phyloP scores from a whole-genome alignment of 176 grass and related monocot genomes.

The Areca catechu region DNA sequence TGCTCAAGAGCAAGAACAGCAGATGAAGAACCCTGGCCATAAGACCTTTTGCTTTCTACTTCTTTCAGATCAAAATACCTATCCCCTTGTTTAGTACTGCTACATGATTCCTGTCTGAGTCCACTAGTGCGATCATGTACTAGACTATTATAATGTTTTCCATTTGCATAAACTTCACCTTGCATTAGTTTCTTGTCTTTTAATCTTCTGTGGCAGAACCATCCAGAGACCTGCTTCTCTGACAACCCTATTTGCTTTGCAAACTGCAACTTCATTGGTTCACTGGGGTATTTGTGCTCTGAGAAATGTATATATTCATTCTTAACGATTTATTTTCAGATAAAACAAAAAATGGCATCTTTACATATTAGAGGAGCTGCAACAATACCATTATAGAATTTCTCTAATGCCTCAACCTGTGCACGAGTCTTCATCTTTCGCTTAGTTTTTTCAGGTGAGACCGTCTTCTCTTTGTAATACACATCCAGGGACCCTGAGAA shows the following conservation, averaged over 20 bases:
- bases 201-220: conserved; percentile 14
- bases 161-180: background rate
- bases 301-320: conserved; percentile 2
- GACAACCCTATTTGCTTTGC: conserved; percentile 18
- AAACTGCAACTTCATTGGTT: conserved; percentile 8
- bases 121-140: conserved; percentile 1
- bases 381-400: conserved; percentile 10
- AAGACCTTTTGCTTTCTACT: conserved; percentile 12
- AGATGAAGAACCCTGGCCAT: conserved; percentile 1
- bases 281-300: conserved; percentile 14
- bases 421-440: conserved; percentile 9
- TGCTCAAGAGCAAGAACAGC: background rate
- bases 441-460: conserved; percentile 7
- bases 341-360: background rate
- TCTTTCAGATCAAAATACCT: conserved; percentile 12
- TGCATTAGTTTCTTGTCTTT: conserved; percentile 13
- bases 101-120: conserved; percentile 15
- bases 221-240: conserved; percentile 12
- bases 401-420: conserved; percentile 14
- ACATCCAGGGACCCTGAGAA: background rate
- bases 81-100: conserved; percentile 11
- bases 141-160: conserved; percentile 1
- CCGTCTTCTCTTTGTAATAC: background rate
- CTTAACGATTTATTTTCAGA: background rate
- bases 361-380: background rate